Base-by-base conservation (phyloP, 352 stramenopile genomes). In the Phytophthora pisi region DNA sequence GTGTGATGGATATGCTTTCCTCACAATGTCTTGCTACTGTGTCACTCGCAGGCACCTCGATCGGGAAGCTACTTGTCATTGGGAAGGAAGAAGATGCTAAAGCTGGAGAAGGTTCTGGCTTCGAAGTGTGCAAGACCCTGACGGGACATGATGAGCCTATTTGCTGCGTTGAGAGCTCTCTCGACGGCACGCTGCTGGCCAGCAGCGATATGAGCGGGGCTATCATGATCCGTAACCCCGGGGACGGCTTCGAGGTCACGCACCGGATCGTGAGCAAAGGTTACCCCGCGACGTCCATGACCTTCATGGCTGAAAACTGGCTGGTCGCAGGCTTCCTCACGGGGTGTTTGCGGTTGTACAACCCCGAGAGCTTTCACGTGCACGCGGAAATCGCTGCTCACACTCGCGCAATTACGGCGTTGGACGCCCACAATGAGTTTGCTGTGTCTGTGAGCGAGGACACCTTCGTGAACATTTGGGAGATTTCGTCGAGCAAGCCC, bases 381-480 rank as follows among this genome's bases (percentile, higher is more conserved):
- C 70, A 85, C 49, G 76, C 86, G 1, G 82, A 94, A 63, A 69
- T 95, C 38, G 82, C 79, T 23, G 88, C 82, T 15, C 86, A 92
- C 58, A 86, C 82, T 7, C 84, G 88, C 2, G 82, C 82, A 1
- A 79, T 93, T 68, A 92, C 82, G 1, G 86, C 79, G 9, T 51
- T 94, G 20, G 86, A 90, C 50, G 64, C 74, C 26, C 66, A 70
- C 42, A 84, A 86, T 26, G 69, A 80, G 43, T 69, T 76, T 50
- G 59, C 89, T 45, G 84, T 80, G 51, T 88, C 82, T 0, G 84
- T 93, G 38, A 80, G 84, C 8, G 84, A 94, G 57, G 81, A 96
- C 63, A 92, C 81, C 10, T 95, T 89, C 66, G 51, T 93, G 50
- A 92, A 95, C 59, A 79, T 93, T 49, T 94, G 86, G 84, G 83